phyloP scores from a whole-genome alignment of 257 asterid species.

The Nicotiana benthamiana region DNA sequence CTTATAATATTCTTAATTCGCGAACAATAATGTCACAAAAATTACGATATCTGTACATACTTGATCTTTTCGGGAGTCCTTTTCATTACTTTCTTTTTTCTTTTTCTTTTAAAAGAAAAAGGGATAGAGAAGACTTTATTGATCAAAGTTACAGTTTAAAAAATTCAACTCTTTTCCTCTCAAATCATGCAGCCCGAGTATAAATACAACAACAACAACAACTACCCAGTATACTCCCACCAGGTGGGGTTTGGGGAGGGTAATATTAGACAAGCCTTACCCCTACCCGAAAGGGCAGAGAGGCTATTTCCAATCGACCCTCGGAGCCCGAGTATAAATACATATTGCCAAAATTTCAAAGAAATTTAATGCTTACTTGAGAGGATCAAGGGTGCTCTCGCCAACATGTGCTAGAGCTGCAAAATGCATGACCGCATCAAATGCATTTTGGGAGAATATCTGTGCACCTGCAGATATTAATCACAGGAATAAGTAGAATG shows the following conservation, averaged over 20 bases:
- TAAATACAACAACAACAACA: no score
- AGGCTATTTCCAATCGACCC: no score
- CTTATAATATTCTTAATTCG: not conserved
- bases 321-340: not conserved
- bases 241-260: no score
- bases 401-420: slow-evolving; percentile 98
- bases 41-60: not conserved
- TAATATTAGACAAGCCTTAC: no score
- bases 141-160: not conserved
- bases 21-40: not conserved
- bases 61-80: not conserved
- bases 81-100: no score
- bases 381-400: slow-evolving; percentile 88
- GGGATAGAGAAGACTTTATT: not conserved
- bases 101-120: no score
- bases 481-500: slow-evolving; percentile 6
- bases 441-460: slow-evolving; percentile 9
- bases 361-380: slow-evolving; percentile 43
- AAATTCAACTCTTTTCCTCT: not conserved
- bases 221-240: no score
- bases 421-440: slow-evolving; percentile 46
- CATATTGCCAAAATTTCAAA: not conserved
- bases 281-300: no score
- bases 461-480: slow-evolving; percentile 46
- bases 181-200: not conserved